Evolutionary conservation across 106 monocot genomes (phyloP).

Genomic region (Allium fistulosum): DNA sequence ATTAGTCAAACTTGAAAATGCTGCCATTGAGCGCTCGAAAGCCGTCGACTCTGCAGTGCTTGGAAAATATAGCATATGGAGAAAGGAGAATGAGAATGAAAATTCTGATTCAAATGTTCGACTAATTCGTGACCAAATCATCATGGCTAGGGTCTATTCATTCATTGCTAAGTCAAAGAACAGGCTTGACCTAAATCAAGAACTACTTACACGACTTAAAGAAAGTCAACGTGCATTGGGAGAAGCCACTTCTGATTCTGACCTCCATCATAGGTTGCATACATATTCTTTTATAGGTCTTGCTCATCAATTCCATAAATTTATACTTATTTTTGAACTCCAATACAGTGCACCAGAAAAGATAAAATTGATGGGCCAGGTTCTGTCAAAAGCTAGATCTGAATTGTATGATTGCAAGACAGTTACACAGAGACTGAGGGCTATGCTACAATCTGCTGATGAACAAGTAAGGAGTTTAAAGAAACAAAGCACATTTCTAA

Average conservation of each 20-base stretch:
- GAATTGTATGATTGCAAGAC: slow-evolving; percentile 58
- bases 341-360: slow-evolving; percentile 45
- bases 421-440: slow-evolving; percentile 48
- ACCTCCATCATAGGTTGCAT: slow-evolving; percentile 41
- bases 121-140: slow-evolving; percentile 63
- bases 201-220: slow-evolving; percentile 41
- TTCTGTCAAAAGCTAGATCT: slow-evolving; percentile 53
- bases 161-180: slow-evolving; percentile 59
- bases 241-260: slow-evolving; percentile 56
- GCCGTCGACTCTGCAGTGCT: slow-evolving; percentile 66
- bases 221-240: slow-evolving; percentile 59
- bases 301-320: too few relatives aligned
- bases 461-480: slow-evolving; percentile 65
- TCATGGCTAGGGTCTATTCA: slow-evolving; percentile 74
- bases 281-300: not conserved
- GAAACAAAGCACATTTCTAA: slow-evolving; percentile 69
- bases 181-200: slow-evolving; percentile 54
- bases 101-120: slow-evolving; percentile 60
- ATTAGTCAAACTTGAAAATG: slow-evolving; percentile 66
- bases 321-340: not conserved
- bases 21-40: slow-evolving; percentile 62
- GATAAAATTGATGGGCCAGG: slow-evolving; percentile 69
- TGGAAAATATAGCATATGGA: slow-evolving; percentile 75
- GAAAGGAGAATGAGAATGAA: slow-evolving; percentile 63
- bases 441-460: slow-evolving; percentile 78